Conservation (phyloP, 2,329 filamentous ascomycete genomes). For the Nemania serpens region DNA sequence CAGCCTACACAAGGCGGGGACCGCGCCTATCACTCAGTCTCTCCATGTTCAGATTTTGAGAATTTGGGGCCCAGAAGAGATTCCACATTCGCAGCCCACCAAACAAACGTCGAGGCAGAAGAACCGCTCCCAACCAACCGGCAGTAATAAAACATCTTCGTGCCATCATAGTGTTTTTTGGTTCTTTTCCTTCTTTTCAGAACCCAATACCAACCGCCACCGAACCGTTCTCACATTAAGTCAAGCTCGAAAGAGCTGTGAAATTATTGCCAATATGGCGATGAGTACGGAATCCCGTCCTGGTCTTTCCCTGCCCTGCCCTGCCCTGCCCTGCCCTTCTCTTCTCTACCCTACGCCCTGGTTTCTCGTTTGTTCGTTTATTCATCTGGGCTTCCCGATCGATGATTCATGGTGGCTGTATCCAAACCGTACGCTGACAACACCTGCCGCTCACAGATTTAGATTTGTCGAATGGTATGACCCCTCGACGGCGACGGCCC, state of each 20-base stretch:
- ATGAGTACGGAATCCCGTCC: slow-evolving; percentile 55
- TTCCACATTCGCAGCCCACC: slow-evolving; percentile 27
- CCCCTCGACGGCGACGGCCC: slow-evolving; percentile 17
- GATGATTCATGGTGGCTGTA: too few species aligned
- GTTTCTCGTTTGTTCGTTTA: not conserved
- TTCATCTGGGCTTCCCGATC: too few species aligned
- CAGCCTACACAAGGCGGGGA: not conserved
- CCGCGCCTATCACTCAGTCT: not conserved
- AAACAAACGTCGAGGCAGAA: slow-evolving; percentile 10
- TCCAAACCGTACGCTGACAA: slow-evolving; percentile 31
- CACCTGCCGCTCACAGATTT: slow-evolving; percentile 61
- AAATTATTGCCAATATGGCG: slow-evolving; percentile 54
- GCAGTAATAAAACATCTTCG: slow-evolving; percentile 2
- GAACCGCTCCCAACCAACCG: not conserved
- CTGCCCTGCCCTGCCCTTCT: not conserved
- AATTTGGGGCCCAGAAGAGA: slow-evolving; percentile 23
- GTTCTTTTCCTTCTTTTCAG: not conserved
- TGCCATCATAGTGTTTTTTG: not conserved
- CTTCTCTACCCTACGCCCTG: slow-evolving; percentile 24
- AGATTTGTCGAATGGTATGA: slow-evolving; percentile 80
- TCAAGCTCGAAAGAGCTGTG: slow-evolving; percentile 39
- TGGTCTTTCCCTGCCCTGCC: slow-evolving; percentile 17
- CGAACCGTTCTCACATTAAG: not conserved
- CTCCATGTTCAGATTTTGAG: slow-evolving; percentile 20
- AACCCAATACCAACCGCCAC: not conserved